These are phyloP conservation scores for Candida tunisiensis DNA, from an alignment of 1,139 yeast genomes.

Conservation along the genomic window DNA sequence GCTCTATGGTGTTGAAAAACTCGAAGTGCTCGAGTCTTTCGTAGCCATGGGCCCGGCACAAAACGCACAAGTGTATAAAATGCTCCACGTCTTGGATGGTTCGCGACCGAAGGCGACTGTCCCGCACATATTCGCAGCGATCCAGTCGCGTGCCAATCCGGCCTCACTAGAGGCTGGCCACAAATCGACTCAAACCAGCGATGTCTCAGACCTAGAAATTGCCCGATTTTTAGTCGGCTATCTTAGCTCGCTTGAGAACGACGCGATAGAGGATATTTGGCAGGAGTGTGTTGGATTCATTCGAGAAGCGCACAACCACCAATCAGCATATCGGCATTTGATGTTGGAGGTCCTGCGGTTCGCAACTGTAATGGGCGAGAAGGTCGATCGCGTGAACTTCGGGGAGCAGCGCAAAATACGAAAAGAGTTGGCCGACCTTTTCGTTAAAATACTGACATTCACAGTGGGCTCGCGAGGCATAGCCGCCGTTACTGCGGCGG, in stretches of 20 bases:
- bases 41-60: conserved; percentile 7
- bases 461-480: conserved; percentile 13
- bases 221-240: conserved; percentile 41
- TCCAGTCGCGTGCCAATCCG: conserved; percentile 28
- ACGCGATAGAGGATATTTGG: conserved; percentile 68
- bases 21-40: conserved; percentile 51
- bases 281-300: conserved; percentile 36
- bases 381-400: conserved; percentile 38
- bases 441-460: conserved; percentile 34
- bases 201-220: conserved; percentile 26
- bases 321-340: conserved; percentile 30
- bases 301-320: conserved; percentile 36
- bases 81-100: conserved; percentile 68
- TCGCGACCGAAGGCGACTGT: conserved; percentile 65
- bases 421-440: conserved; percentile 53
- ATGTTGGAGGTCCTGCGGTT: conserved; percentile 37
- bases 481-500: conserved; percentile 1
- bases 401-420: conserved; percentile 43
- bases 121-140: conserved; percentile 45
- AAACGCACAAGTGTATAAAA: conserved; percentile 24
- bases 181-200: conserved; percentile 29
- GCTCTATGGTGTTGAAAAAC: conserved; percentile 53
- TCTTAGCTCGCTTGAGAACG: conserved; percentile 48
- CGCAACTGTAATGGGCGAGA: conserved; percentile 33
- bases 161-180: conserved; percentile 13